phyloP scores from a whole-genome alignment of 2,329 filamentous ascomycete species.

The Geosmithia morbida region DNA sequence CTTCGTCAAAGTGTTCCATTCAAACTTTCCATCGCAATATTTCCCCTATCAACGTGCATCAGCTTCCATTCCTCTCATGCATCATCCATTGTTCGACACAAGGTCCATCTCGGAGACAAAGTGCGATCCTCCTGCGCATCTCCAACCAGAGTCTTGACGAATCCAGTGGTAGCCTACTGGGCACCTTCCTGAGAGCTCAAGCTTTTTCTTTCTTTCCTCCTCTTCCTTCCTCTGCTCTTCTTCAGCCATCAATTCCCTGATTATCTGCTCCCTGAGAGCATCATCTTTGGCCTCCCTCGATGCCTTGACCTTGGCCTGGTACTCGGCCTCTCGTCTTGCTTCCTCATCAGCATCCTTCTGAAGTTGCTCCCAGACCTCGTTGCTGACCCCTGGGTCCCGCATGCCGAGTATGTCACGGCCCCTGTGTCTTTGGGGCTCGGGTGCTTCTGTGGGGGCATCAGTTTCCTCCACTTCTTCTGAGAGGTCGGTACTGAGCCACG shows the following conservation, averaged over 20 bases:
- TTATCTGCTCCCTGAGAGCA: constrained; percentile 18
- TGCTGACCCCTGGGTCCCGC: constrained; percentile 43
- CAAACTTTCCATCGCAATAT: no score
- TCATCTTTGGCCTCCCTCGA: constrained; percentile 12
- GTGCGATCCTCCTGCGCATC: constrained; percentile 48
- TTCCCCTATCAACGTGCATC: not conserved
- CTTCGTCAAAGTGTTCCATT: no score
- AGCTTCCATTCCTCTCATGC: not conserved
- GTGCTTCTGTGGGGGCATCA: not conserved
- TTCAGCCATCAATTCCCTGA: constrained; percentile 20
- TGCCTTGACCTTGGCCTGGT: constrained; percentile 15
- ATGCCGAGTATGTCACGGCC: constrained; percentile 1
- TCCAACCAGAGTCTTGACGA: constrained; percentile 39
- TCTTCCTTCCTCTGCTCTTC: constrained; percentile 21
- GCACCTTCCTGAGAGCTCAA: constrained; percentile 41
- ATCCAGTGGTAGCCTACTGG: constrained; percentile 46
- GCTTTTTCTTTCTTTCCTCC: constrained; percentile 26
- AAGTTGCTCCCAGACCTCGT: constrained; percentile 47
- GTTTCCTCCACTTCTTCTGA: not conserved
- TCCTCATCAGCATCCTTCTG: constrained; percentile 30
- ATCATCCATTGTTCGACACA: not conserved
- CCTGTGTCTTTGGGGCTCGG: not conserved
- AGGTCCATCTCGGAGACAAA: constrained; percentile 11
- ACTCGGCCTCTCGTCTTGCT: constrained; percentile 19
- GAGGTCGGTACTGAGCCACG: constrained; percentile 2